A percentile compares a stretch with the other conserved stretches of the same genome.
Evolutionary conservation across 139 green algal genomes (phyloP).

Genomic region (Tetratostichococcus sp.): DNA sequence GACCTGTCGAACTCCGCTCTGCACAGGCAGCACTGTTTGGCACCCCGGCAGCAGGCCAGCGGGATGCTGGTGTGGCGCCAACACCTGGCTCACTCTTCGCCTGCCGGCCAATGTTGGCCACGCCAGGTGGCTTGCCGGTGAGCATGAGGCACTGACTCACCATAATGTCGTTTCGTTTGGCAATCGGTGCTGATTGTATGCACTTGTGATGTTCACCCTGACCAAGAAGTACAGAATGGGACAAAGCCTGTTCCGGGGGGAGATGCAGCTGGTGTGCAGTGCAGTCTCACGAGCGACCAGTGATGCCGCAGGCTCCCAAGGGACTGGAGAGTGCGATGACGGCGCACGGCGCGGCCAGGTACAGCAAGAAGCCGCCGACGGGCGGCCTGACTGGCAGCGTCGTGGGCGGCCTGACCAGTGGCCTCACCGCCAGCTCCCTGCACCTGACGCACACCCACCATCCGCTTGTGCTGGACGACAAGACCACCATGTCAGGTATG

Average conservation of each 20-base stretch:
- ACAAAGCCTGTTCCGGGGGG: no score
- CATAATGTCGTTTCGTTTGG: no score
- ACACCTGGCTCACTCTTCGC: not conserved
- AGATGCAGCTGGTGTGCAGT: no score
- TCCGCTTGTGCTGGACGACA: not conserved
- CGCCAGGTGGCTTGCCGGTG: constrained; percentile 40
- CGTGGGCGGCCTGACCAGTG: not conserved
- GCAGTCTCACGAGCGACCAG: no score
- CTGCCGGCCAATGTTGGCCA: not conserved
- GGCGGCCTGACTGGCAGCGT: not conserved
- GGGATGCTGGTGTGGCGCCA: not conserved
- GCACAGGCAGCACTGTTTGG: not conserved
- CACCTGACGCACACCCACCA: not conserved
- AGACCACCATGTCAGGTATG: not conserved
- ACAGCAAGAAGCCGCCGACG: not conserved
- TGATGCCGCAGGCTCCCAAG: not conserved
- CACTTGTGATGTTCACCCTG: no score
- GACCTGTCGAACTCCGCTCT: no score
- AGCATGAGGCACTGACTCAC: no score
- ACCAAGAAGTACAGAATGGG: no score
- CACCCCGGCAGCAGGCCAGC: not conserved
- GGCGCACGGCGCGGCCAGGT: not conserved
- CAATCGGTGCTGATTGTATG: constrained; percentile 32
- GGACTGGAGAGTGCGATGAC: not conserved
- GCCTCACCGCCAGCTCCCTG: not conserved